A percentile compares a stretch with the other conserved stretches of the same genome.
Evolutionary conservation across 2,329 filamentous ascomycete genomes (phyloP).

Genomic region (Amauroascus verrucosus): DNA sequence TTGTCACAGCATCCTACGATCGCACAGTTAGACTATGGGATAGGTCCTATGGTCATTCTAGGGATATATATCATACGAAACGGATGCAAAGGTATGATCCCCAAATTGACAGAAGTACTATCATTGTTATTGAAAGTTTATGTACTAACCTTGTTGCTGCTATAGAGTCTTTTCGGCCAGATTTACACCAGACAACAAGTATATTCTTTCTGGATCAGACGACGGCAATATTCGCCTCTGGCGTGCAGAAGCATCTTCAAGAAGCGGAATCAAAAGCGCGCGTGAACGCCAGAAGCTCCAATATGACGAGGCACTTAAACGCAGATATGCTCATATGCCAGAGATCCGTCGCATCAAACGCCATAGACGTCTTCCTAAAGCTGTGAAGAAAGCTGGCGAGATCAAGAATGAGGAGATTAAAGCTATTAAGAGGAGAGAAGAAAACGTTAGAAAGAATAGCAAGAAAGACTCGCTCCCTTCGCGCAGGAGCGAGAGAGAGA

Average conservation of each 20-base stretch:
- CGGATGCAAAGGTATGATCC: constrained; percentile 64
- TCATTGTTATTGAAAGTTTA: too few relatives aligned
- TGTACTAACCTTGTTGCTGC: too few relatives aligned
- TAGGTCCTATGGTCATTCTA: constrained; percentile 66
- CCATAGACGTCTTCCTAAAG: constrained; percentile 83
- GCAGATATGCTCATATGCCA: constrained; percentile 88
- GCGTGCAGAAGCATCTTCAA: constrained; percentile 73
- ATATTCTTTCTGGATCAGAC: constrained; percentile 81
- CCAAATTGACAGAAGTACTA: neutral
- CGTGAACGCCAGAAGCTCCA: constrained; percentile 79
- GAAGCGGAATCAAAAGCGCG: constrained; percentile 75
- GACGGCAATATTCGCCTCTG: constrained; percentile 87
- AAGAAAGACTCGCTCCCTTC: constrained; percentile 64
- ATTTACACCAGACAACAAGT: constrained; percentile 83
- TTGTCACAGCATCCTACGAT: constrained; percentile 83
- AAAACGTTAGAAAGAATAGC: constrained; percentile 87
- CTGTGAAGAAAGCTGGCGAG: constrained; percentile 89
- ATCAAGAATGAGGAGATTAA: constrained; percentile 87
- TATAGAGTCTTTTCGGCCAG: constrained; percentile 65
- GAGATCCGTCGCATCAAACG: constrained; percentile 83
- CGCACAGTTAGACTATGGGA: constrained; percentile 80
- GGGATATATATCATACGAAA: constrained; percentile 95
- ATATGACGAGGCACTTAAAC: constrained; percentile 75
- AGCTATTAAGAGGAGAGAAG: constrained; percentile 78
- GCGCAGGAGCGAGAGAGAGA: constrained; percentile 72